These are phyloP conservation scores for Heliamphora exappendiculata DNA, from an alignment of 148 eudicot genomes.

Conservation along the genomic window DNA sequence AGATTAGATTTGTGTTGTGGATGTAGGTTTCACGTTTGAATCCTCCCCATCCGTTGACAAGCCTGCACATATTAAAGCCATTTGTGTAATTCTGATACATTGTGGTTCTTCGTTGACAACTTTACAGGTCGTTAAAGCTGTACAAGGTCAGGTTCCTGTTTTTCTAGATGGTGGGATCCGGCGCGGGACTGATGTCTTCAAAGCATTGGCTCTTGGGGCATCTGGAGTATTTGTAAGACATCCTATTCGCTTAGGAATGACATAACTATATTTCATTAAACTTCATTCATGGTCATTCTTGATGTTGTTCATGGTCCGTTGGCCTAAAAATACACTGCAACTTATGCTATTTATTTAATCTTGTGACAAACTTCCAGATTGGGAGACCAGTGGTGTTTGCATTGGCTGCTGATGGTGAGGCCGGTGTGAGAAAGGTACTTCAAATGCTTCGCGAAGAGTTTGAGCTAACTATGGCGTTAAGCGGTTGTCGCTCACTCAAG, in stretches of 20 bases:
- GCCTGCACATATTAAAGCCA: not conserved
- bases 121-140: conserved; percentile 28
- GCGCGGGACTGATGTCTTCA: conserved; percentile 37
- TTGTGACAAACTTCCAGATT: conserved; percentile 32
- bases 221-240: conserved; percentile 91
- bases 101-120: not conserved
- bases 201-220: conserved; percentile 40
- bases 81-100: not conserved
- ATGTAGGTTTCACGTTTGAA: not conserved
- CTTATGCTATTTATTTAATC: not conserved
- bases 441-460: conserved; percentile 79
- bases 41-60: not conserved
- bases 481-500: conserved; percentile 62
- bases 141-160: conserved; percentile 28
- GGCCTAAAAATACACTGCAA: not conserved
- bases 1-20: too few relatives aligned
- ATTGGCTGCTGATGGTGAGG: conserved; percentile 76
- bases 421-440: conserved; percentile 68
- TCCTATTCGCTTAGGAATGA: too few relatives aligned
- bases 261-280: not conserved
- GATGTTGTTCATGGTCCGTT: not conserved
- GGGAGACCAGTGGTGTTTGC: conserved; percentile 74
- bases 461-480: conserved; percentile 82
- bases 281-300: not conserved
- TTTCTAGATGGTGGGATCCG: conserved; percentile 33